These are phyloP conservation scores for Geotrichum citri-aurantii DNA, from an alignment of 1,139 yeast species.

Conservation along the genomic window DNA sequence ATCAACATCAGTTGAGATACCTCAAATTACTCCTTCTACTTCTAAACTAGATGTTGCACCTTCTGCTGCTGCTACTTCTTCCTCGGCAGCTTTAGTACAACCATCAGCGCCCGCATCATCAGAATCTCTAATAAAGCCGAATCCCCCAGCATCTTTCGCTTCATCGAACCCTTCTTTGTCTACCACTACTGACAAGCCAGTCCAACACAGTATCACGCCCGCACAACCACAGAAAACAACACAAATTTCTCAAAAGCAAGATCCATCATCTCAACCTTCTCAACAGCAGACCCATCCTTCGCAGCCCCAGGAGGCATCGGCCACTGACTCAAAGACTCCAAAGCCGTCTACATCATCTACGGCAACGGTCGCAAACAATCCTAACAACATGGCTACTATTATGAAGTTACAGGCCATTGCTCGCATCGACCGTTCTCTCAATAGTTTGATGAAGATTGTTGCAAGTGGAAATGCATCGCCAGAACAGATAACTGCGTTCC, in stretches of 20 bases:
- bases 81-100: not conserved
- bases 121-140: not conserved
- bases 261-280: not conserved
- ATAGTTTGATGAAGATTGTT: slow-evolving; percentile 69
- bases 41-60: not conserved
- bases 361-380: slow-evolving; percentile 19
- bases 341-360: slow-evolving; percentile 11
- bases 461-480: slow-evolving; percentile 74
- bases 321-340: not conserved
- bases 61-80: not conserved
- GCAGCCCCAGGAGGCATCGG: not conserved
- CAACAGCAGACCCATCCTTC: not conserved
- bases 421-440: slow-evolving; percentile 58
- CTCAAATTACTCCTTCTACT: too few relatives aligned
- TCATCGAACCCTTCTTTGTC: not conserved
- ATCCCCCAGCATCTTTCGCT: not conserved
- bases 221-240: not conserved
- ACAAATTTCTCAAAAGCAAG: not conserved
- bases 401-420: slow-evolving; percentile 79
- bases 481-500: slow-evolving; percentile 68
- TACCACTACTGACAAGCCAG: not conserved
- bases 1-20: not conserved
- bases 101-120: not conserved
- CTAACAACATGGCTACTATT: slow-evolving; percentile 71
- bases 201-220: not conserved